Base-by-base conservation (phyloP, 108 stramenopile genomes). In the Bacterosira constricta region DNA sequence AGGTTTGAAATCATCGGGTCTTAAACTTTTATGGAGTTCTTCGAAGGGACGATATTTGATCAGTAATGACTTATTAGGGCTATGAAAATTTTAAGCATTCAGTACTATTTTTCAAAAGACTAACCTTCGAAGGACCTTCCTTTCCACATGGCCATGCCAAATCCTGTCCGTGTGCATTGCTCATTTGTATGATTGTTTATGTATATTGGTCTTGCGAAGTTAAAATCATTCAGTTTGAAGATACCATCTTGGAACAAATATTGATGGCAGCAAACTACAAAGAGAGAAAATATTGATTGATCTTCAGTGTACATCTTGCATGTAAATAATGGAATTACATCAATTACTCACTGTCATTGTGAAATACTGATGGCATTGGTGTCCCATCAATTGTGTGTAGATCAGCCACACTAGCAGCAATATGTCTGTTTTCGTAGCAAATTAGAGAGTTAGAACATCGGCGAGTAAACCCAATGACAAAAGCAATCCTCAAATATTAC, bases 211-310 rank as follows among this genome's bases (percentile, higher is more conserved):
- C 64, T 20, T 23, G 79, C 77, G 38, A 60, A 79, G 52, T 85
- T 77, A 39, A 85, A 85, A 46, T 85, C 84, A 63, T 80, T 80
- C 32, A 85, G 63, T 78, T 85, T 82, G 78, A 79, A 82, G 10
- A 82, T 11, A n/a, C 84, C 84, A 58, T 85, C 54, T 36, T 82
- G 80, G 36, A 85, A 77, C 17, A 85, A 66, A 64, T 56, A 85
- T 69, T 84, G 83, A 55, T 84, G 83, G 23, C 83, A 80, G 52
- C 79, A 80, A 46, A 80, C 73, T 74, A 47, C 20, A 26, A 42
- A 10, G 26, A 58, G 21, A 18, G 27, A 20, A 29, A 42, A 60
- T 37, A 27, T 20, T 25, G 41, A 41, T 41, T 11, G 39, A 12
- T 41, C 12, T 8, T 41, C 12, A 12, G 39, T 12, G 12, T 12